Base-by-base conservation (phyloP, 176 grass and related monocot genomes). In the Rhipidocladum racemiflorum region DNA sequence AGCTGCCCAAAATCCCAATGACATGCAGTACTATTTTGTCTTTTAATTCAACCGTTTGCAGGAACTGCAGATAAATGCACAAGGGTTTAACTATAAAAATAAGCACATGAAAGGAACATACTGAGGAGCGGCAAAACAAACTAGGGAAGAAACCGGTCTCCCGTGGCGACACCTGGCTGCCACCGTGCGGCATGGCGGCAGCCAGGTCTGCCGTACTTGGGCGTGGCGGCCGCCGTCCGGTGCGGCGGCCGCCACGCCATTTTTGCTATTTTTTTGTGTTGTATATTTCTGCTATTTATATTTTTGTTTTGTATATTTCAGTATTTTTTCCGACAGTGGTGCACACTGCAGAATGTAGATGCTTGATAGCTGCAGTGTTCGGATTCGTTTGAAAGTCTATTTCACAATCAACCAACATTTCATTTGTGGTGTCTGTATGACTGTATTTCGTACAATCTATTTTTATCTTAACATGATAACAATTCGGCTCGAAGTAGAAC, bases 1-100 rank as follows among this genome's bases (percentile, higher is more conserved):
- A 94, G 50, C 88, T 87, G 39, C 90, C 92, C 77, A 97, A 72
- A 51, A 94, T 76, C 81, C 92, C 95, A 68, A 97, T 71, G 45
- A 91, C 17, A 83, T 82, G 86, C 29, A 97, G 73, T 79, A 85
- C 72, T 44, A 71, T 89, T 86, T 61, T 77, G 46, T 97, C 86
- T 56, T 32, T 65, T 74, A 87, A 66, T 83, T 92, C 88, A 61
- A 97, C 75, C 0, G 51, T 85, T 61, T 67, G 88, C 45, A 87
- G 35, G 34, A 77, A 60, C 95, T 94, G 89, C 85, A 61, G 68
- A 64, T 35, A 94, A 75, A n/a, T 72, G 61, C 20, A 62, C 9
- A 81, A 65, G 46, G 51, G 36, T 75, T 67, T 42, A 84, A 35
- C 27, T 56, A 15, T 55, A 44, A 0, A 46, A 78, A 34, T 39